These are phyloP conservation scores for Conringia planisiliqua DNA, from an alignment of 345 rosid genomes.

Conservation along the genomic window DNA sequence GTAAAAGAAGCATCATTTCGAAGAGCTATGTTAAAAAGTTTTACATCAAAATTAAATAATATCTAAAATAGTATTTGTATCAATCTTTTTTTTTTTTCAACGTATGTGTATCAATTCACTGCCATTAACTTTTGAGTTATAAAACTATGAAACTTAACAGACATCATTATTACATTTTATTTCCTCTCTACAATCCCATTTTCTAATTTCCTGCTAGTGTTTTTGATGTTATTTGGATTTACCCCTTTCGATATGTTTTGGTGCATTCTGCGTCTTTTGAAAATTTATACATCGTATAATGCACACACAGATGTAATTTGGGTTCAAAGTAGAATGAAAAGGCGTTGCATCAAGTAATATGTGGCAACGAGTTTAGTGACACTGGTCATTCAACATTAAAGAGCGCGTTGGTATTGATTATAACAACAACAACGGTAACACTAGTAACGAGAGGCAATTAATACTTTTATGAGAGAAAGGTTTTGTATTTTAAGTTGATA, in stretches of 20 bases:
- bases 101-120: too few species aligned
- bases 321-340: neutral
- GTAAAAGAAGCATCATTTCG: neutral
- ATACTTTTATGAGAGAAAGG: neutral
- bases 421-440: neutral
- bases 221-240: neutral
- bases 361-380: neutral
- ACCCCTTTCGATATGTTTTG: neutral
- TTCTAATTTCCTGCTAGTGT: neutral
- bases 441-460: neutral
- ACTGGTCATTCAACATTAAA: neutral
- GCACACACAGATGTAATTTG: neutral
- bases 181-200: neutral
- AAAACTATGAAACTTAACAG: neutral
- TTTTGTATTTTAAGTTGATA: neutral
- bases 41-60: neutral
- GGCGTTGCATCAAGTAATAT: neutral
- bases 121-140: neutral
- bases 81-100: too few species aligned
- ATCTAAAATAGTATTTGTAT: neutral
- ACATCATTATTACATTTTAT: neutral
- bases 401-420: neutral
- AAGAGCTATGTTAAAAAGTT: neutral
- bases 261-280: neutral
- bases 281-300: neutral